Base-by-base conservation (phyloP, 2,329 filamentous ascomycete species). In the Decorospora gaudefroyi region DNA sequence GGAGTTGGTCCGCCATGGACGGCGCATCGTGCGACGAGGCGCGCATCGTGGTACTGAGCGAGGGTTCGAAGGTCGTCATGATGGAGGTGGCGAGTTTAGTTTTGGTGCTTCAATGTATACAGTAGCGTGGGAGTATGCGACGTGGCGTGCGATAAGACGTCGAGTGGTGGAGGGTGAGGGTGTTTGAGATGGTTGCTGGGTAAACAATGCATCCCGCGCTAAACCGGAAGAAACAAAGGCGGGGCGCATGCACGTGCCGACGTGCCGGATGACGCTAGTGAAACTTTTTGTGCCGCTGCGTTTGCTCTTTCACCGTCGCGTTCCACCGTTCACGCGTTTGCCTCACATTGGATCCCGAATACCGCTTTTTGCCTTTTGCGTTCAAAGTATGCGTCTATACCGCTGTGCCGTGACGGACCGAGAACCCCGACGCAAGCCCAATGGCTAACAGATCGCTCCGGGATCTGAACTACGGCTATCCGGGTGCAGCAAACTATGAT, bases 1-100 rank as follows among this genome's bases (percentile, higher is more conserved):
- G 93, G 6, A 99, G 82, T 35, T 83, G 83, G 68, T 90, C 87
- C 28, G 85, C 86, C 74, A 88, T 83, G 5, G 85, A 87, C 10
- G 83, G 80, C 28, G 77, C 81, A 32, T 76, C 74, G 27, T 82
- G 76, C 23, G 80, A 76, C 51, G 81, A 73, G 11, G 81, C 79
- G 54, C 80, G 81, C 59, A 83, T 72, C 70, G 82, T 84, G 42
- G 80, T 81, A 9, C 85, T 87, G 57, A 86, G 77, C 1, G 85
- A 86, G 6, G 84, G 79, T 57, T 88, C 85, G 59, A 90, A 90
- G 37, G 79, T 73, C 13, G 83, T 81, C 51, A 79, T 74, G 22
- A 78, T 80, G 19, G 79, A 5, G 41, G 18, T 43, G 29, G 18
- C 18, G 7, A 7, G 22, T 13, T 11, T 18, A 11, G 28, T 30